Conservation (phyloP, 305 asterid species). For the Fraxinus sp. region DNA sequence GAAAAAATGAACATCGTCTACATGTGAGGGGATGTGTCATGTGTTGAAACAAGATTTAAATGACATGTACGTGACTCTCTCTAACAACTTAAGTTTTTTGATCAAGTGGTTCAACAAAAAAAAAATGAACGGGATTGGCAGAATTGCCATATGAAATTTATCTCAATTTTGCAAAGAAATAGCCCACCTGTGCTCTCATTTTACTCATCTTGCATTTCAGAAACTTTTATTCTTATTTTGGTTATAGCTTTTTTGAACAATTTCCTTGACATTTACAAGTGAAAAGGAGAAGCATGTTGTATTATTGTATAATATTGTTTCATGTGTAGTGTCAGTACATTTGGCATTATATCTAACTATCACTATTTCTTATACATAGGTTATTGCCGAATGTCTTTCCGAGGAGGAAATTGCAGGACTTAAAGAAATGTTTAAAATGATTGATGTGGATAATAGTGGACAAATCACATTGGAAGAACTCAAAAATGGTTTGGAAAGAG, state of each 20-base stretch:
- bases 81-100: neutral
- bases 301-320: neutral
- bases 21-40: neutral
- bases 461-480: conserved; percentile 8
- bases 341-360: neutral
- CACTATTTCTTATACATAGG: neutral
- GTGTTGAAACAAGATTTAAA: neutral
- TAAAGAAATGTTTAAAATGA: conserved; percentile 11
- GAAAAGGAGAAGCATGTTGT: neutral
- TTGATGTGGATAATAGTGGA: conserved; percentile 6
- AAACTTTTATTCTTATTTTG: neutral
- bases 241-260: neutral
- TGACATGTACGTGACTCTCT: neutral
- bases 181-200: neutral
- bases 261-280: neutral
- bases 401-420: conserved; percentile 15
- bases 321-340: neutral
- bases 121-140: neutral
- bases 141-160: neutral
- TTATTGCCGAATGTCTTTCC: conserved; percentile 1
- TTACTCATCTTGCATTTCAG: neutral
- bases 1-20: neutral
- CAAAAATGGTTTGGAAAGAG: conserved; percentile 4
- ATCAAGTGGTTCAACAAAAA: neutral
- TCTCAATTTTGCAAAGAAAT: neutral